Evolutionary conservation across 2,329 filamentous ascomycete genomes (phyloP), one percentile per base, ranked within the genome.

Genomic region (Aureobasidium sp.): DNA sequence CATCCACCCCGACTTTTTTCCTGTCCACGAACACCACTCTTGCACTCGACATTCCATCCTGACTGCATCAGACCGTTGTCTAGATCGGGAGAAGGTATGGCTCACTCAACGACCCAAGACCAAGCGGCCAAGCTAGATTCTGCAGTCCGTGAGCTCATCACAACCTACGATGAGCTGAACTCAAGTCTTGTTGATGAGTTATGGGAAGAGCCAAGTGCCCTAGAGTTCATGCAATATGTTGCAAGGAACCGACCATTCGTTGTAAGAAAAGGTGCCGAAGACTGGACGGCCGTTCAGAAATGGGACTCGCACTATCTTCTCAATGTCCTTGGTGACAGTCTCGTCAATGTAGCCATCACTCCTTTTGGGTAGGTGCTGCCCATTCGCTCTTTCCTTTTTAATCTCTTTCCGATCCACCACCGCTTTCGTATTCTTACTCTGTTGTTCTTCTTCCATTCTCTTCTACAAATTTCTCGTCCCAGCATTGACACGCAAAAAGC

Each of bases 191-290:
- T 91, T 62, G 82, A 88, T 49, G 84, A 85, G 67, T 78, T 91
- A 2, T 47, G 77, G 15, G 77, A 82, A 45, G 83, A 87, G 53
- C 90, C 90, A 4, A 89, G 85, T 31, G 82, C 90, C 0, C 80
- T 94, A 6, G 87, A 92, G 69, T 93, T 93, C 71, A 88, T 91
- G 85, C 83, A 88, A 68, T 87, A 85, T 72, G 88, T 92, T 22
- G 81, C 87, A 17, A 80, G 78, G 39, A 94, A 93, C 70, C 82
- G 84, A 1, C 90, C 90, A 0, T 92, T 93, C 67, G 82, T 93
- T 2, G 77, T 92, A 31, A 81, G 87, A 40, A 76, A 79, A 9
- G 88, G 80, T 3, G 87, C 87, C 1, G 70, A 69, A 0, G 73
- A 79, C 39, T 93, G 89, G 88, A 75, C 77, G 42, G 88, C 89